Evolutionary conservation across 805 yeast genomes (phyloP).

Genomic region (Spathaspora sp.): DNA sequence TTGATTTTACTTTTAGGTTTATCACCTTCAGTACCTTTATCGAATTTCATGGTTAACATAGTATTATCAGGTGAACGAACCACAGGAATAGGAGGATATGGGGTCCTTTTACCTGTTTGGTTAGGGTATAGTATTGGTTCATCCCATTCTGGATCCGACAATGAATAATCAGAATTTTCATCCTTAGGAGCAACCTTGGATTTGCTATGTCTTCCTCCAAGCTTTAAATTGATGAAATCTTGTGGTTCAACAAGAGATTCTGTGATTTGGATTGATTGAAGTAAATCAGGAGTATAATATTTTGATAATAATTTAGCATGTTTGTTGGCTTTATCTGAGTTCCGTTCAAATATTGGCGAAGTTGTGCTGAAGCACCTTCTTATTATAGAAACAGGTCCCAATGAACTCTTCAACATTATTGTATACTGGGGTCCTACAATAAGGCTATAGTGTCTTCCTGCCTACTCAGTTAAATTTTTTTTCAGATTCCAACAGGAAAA

Average conservation of each 20-base stretch:
- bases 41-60: conserved; percentile 35
- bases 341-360: background rate
- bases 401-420: background rate
- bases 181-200: conserved; percentile 62
- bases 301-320: conserved; percentile 61
- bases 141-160: conserved; percentile 76
- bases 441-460: background rate
- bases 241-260: conserved; percentile 71
- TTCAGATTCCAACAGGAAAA: background rate
- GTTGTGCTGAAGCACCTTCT: conserved; percentile 4
- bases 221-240: conserved; percentile 43
- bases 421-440: background rate
- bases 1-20: conserved; percentile 9
- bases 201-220: conserved; percentile 24
- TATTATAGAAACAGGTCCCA: conserved; percentile 1
- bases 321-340: conserved; percentile 7
- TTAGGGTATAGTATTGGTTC: conserved; percentile 48
- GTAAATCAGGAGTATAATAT: conserved; percentile 77
- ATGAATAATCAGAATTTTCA: conserved; percentile 66
- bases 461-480: background rate
- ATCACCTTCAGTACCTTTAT: conserved; percentile 10
- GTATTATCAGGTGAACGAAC: conserved; percentile 50
- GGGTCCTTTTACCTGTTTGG: conserved; percentile 46
- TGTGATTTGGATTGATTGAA: conserved; percentile 78
- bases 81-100: conserved; percentile 56